Base-by-base conservation (phyloP, 169 alveolate genomes). In the Theileria parva region DNA sequence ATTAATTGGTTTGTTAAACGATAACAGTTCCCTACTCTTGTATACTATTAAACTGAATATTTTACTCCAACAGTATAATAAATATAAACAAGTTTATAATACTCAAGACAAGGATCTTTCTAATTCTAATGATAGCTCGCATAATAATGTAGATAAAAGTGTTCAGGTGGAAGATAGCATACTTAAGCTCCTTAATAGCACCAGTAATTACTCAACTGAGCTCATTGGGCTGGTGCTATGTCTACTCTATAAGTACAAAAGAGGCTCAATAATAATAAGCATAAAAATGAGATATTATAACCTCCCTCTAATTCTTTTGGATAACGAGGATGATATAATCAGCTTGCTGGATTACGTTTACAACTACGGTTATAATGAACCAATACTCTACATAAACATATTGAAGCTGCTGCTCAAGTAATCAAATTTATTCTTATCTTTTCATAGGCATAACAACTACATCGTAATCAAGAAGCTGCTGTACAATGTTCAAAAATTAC, bases 361-460 rank as follows among this genome's bases (percentile, higher is more conserved):
- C n/a, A 74, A 77, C 64, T 81, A 81, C 68, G 88, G 88, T 12
- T 81, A 74, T 61, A 81, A 81, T 64, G 88, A 81, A 66, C 88
- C 88, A 15, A 81, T 81, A 11, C 59, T 81, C 2, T 81, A 81
- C 83, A 74, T 75, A 17, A 81, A 81, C 28, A 74, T 71, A 12
- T 27, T 80, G 11, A 63, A 76, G 27, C 61, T 73, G 15, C 32
- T 80, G 61, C 70, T 80, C 19, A n/a, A 72, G 27, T 73, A 37
- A 25, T 57, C 11, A 57, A 0, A 8, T 13, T 8, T 57, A 13
- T 19, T 21, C 5, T 57, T 21, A 57, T 25, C 5, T 57, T 21
- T 21, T 21, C 15, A 21, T 57, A 57, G 66, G 27, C 8, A 72
- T 55, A 77, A 80, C 63, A 74, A 50, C 50, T 64, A 74, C 28